Conservation (phyloP, 1,139 yeast species). For the Zygoascus meyerae region DNA sequence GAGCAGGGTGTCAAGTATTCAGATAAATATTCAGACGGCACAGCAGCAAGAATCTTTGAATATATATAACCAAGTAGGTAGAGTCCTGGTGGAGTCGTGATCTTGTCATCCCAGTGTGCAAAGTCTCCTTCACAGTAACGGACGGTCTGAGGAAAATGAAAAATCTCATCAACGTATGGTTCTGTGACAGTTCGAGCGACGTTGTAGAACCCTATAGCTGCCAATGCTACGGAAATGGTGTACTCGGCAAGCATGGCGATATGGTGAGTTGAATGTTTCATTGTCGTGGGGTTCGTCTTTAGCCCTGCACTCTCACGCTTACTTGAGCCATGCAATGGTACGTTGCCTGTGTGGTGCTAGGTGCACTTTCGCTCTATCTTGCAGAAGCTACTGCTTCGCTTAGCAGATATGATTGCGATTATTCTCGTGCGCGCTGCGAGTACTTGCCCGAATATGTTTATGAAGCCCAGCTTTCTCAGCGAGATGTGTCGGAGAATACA, state of each 20-base stretch:
- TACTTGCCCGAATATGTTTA: slow-evolving; percentile 18
- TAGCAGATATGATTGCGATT: slow-evolving; percentile 12
- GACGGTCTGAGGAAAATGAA: slow-evolving; percentile 77
- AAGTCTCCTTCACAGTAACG: slow-evolving; percentile 59
- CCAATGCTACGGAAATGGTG: background rate
- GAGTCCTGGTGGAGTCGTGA: slow-evolving; percentile 96
- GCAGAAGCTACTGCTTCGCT: background rate
- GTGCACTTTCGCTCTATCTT: too few species aligned
- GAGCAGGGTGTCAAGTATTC: slow-evolving; percentile 20
- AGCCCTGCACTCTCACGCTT: background rate
- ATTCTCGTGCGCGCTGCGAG: slow-evolving; percentile 8
- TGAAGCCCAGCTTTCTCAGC: slow-evolving; percentile 55
- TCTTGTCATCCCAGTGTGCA: slow-evolving; percentile 73
- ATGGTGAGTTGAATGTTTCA: background rate
- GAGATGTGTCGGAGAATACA: slow-evolving; percentile 55
- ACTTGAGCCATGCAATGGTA: background rate
- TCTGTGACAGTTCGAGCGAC: slow-evolving; percentile 23
- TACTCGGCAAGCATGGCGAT: background rate
- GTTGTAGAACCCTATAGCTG: slow-evolving; percentile 14
- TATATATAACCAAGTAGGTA: slow-evolving; percentile 58
- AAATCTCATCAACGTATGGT: slow-evolving; percentile 61
- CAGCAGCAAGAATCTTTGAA: slow-evolving; percentile 31
- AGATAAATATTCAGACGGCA: background rate
- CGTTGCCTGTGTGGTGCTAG: background rate
- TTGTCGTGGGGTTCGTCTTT: background rate